Percentiles rank a stretch among this genome's conserved stretches.
These are phyloP conservation scores for Zasmidium cellare DNA, from an alignment of 2,329 filamentous ascomycete species.

Conservation along the genomic window DNA sequence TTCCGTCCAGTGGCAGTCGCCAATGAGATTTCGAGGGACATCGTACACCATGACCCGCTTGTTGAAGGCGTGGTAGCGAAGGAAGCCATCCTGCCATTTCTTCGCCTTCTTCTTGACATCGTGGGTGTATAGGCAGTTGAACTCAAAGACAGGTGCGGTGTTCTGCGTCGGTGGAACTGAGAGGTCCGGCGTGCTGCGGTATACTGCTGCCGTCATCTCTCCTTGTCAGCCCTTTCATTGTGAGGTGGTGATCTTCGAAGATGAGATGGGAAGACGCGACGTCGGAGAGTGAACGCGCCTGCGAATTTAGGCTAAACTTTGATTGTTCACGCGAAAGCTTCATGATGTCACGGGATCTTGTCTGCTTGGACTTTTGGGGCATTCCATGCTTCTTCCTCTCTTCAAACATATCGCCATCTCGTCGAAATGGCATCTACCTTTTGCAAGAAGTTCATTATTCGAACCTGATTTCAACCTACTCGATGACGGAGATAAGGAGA, in stretches of 20 bases:
- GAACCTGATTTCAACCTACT: no score
- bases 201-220: constrained; percentile 34
- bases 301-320: not conserved
- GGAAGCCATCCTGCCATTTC: constrained; percentile 86
- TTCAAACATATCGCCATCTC: no score
- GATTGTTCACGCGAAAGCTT: no score
- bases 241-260: not conserved
- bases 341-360: no score
- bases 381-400: no score
- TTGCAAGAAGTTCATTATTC: no score
- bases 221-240: not conserved
- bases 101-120: constrained; percentile 86
- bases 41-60: constrained; percentile 89
- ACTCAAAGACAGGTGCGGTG: constrained; percentile 76
- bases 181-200: constrained; percentile 37
- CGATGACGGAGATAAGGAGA: no score
- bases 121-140: constrained; percentile 81
- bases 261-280: not conserved
- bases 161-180: constrained; percentile 56
- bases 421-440: no score
- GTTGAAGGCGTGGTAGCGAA: constrained; percentile 90
- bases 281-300: not conserved
- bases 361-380: no score
- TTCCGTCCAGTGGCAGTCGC: constrained; percentile 78
- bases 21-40: constrained; percentile 74